Evolutionary conservation across 441 rosid genomes (phyloP).

Genomic region (Syzygium syzygioides): DNA sequence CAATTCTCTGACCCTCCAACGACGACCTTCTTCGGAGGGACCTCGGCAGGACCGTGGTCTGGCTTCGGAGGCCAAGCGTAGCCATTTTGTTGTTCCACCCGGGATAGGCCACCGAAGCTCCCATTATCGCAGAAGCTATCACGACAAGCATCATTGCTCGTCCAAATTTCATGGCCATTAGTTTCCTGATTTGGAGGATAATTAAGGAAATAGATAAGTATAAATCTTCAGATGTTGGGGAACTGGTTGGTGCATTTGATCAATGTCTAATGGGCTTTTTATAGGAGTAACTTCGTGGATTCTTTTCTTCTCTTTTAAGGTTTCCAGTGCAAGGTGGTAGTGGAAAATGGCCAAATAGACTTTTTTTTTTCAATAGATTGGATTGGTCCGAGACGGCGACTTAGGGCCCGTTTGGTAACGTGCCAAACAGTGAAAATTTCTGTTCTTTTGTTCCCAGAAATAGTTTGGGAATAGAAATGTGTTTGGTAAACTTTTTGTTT

Average conservation of each 20-base stretch:
- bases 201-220: background rate
- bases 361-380: background rate
- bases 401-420: too few species aligned
- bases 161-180: background rate
- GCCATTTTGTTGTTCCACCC: background rate
- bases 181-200: background rate
- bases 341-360: background rate
- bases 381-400: background rate
- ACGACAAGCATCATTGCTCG: too few species aligned
- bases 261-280: background rate
- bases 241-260: background rate
- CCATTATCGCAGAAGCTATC: background rate
- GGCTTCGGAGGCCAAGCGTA: background rate
- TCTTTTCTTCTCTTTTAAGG: background rate
- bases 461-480: too few species aligned
- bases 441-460: too few species aligned
- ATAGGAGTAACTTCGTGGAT: background rate
- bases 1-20: conserved; percentile 52
- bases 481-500: too few species aligned
- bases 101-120: background rate
- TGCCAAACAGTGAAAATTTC: too few species aligned
- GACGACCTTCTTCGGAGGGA: conserved; percentile 30
- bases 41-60: background rate
- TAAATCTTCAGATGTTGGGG: background rate
- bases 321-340: background rate